These are phyloP conservation scores for Phoma herbarum DNA, from an alignment of 2,329 filamentous ascomycete genomes.

Conservation along the genomic window DNA sequence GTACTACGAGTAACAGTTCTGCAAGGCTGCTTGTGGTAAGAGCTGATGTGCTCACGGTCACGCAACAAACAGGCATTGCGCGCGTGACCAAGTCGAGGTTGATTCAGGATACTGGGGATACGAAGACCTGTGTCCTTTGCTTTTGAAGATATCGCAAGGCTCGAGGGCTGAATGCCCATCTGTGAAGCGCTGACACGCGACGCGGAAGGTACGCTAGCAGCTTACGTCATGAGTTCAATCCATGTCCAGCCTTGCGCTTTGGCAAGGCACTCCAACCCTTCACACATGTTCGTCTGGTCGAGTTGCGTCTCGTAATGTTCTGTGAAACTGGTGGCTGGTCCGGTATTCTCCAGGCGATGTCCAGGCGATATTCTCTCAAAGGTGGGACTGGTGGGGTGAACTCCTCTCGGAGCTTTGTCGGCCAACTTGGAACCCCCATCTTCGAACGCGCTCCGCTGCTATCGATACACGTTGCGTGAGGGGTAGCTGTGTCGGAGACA, in stretches of 20 bases:
- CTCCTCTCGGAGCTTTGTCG: slow-evolving; percentile 5
- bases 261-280: background rate
- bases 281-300: background rate
- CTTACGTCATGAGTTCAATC: background rate
- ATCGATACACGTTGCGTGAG: slow-evolving; percentile 12
- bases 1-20: background rate
- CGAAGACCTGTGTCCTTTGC: background rate
- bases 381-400: slow-evolving; percentile 10
- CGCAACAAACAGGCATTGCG: background rate
- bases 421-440: slow-evolving; percentile 2
- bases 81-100: background rate
- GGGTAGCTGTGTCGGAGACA: slow-evolving; percentile 7
- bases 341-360: background rate
- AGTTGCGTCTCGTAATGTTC: background rate
- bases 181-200: background rate
- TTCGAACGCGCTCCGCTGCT: slow-evolving; percentile 7
- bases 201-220: background rate
- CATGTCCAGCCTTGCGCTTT: background rate
- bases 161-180: background rate
- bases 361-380: background rate
- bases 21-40: background rate
- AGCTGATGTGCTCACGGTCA: background rate
- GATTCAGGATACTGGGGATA: background rate
- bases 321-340: background rate
- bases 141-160: background rate